Conservation (phyloP, 208 protist genomes). For the Crithidia mellificae region DNA sequence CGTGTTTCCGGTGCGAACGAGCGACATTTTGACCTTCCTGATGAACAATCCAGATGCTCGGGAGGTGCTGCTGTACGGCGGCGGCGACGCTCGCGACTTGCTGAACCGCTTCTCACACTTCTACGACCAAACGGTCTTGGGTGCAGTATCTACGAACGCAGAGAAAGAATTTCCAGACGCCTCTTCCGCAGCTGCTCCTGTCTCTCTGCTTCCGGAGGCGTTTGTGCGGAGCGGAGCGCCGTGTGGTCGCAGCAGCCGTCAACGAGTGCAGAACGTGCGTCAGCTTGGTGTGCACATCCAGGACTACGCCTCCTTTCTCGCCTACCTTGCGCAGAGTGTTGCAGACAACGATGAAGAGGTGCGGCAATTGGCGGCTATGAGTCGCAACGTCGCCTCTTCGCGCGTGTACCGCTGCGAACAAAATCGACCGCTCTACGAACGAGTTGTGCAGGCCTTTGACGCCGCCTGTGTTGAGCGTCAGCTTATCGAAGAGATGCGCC, state of each 20-base stretch:
- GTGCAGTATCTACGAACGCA: too few species aligned
- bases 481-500: slow-evolving; percentile 9
- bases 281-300: slow-evolving; percentile 83
- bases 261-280: slow-evolving; percentile 29
- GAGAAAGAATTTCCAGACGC: too few species aligned
- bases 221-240: too few species aligned
- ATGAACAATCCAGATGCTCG: slow-evolving; percentile 41
- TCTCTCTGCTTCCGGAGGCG: too few species aligned
- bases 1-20: slow-evolving; percentile 55
- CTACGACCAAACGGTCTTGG: slow-evolving; percentile 46
- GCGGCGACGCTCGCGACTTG: slow-evolving; percentile 64
- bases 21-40: slow-evolving; percentile 62
- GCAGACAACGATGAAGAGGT: slow-evolving; percentile 2
- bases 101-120: slow-evolving; percentile 57
- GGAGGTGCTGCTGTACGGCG: slow-evolving; percentile 41
- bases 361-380: too few species aligned
- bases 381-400: neutral
- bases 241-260: neutral
- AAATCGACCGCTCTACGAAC: slow-evolving; percentile 41
- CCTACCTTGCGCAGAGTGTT: slow-evolving; percentile 42
- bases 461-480: slow-evolving; percentile 12
- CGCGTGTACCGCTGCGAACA: slow-evolving; percentile 10
- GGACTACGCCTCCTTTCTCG: slow-evolving; percentile 56
- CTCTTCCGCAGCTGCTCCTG: too few species aligned
- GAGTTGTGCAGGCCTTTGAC: slow-evolving; percentile 24